Conservation (phyloP, 1,139 yeast species). For the Scheffersomyces cryptocercus region DNA sequence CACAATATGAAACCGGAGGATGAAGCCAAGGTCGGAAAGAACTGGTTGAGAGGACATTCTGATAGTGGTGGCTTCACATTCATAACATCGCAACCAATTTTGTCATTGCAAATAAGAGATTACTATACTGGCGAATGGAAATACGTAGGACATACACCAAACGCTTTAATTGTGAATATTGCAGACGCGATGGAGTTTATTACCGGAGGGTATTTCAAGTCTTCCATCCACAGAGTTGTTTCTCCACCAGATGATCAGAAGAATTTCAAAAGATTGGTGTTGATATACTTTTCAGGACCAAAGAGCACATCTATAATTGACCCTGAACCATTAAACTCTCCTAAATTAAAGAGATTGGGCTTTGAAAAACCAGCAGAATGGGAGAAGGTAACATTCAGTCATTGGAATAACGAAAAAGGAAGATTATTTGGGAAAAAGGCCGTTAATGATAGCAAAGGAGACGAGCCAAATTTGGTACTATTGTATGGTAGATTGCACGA, state of each 20-base stretch:
- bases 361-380: constrained; percentile 9
- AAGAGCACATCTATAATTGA: constrained; percentile 8
- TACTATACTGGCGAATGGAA: constrained; percentile 23
- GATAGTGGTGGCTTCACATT: constrained; percentile 27
- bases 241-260: constrained; percentile 26
- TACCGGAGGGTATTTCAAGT: constrained; percentile 26
- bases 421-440: constrained; percentile 10
- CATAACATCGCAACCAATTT: constrained; percentile 28
- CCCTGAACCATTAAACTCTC: constrained; percentile 11
- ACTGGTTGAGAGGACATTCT: constrained; percentile 24
- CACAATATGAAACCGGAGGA: constrained; percentile 27
- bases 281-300: constrained; percentile 23
- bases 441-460: constrained; percentile 10
- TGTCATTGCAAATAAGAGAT: constrained; percentile 24
- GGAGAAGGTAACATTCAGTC: constrained; percentile 9
- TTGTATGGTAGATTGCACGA: constrained; percentile 13
- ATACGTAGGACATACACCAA: constrained; percentile 22
- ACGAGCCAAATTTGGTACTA: constrained; percentile 13
- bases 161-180: constrained; percentile 22
- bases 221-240: constrained; percentile 25
- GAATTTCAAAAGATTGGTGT: constrained; percentile 18
- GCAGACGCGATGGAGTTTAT: constrained; percentile 29
- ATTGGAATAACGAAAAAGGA: constrained; percentile 12
- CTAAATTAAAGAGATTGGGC: constrained; percentile 10
- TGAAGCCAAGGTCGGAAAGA: constrained; percentile 15